Evolutionary conservation across 106 monocot genomes (phyloP).

Genomic region (Allium sativum): DNA sequence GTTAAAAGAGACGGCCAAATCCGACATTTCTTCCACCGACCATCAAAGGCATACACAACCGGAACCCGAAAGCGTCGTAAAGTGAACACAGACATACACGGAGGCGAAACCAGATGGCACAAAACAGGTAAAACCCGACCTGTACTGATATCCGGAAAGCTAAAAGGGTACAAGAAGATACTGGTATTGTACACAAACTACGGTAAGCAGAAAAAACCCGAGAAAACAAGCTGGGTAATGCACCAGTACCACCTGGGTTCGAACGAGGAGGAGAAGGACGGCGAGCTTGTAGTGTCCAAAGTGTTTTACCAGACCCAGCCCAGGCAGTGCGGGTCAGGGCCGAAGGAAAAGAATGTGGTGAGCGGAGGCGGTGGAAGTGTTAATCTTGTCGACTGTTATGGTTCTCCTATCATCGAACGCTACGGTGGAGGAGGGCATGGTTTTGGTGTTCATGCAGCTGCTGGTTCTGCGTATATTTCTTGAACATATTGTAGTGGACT

Average conservation of each 20-base stretch:
- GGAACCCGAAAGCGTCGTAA: slow-evolving; percentile 36
- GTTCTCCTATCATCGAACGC: background rate
- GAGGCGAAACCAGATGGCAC: slow-evolving; percentile 40
- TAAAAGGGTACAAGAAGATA: slow-evolving; percentile 24
- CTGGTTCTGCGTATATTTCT: background rate
- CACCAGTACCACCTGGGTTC: slow-evolving; percentile 29
- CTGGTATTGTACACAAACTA: slow-evolving; percentile 54
- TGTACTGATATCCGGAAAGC: slow-evolving; percentile 13
- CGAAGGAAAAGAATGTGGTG: background rate
- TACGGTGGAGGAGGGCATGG: background rate
- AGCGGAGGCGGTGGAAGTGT: background rate
- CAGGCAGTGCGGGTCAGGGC: slow-evolving; percentile 24
- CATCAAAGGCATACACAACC: slow-evolving; percentile 35
- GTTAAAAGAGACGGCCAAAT: slow-evolving; percentile 38
- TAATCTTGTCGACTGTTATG: background rate
- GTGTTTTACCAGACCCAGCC: slow-evolving; percentile 52
- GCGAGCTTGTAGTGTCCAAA: slow-evolving; percentile 38
- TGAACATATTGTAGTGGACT: background rate
- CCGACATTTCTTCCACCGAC: slow-evolving; percentile 54
- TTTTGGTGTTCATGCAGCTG: slow-evolving; percentile 1
- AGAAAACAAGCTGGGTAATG: slow-evolving; percentile 62
- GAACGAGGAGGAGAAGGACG: slow-evolving; percentile 35
- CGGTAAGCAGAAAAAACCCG: slow-evolving; percentile 42
- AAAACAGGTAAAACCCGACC: slow-evolving; percentile 38
- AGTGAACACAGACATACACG: slow-evolving; percentile 27